Percentiles rank a stretch among this genome's conserved stretches.
These are phyloP conservation scores for Leishmania braziliensis DNA, from an alignment of 208 protist genomes.

Conservation along the genomic window DNA sequence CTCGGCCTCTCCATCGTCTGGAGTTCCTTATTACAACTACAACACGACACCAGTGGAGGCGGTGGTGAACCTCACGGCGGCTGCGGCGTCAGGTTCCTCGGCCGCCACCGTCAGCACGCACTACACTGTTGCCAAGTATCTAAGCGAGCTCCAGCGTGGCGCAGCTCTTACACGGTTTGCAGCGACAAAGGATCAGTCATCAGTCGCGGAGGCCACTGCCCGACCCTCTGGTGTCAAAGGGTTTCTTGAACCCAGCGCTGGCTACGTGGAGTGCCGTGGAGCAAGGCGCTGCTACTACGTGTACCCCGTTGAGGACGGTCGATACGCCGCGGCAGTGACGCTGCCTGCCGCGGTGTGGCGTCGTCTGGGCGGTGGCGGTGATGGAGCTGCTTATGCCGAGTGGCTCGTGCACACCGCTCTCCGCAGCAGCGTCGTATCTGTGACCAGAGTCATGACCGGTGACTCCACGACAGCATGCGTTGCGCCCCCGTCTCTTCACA, in stretches of 20 bases:
- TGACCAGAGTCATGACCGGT: not conserved
- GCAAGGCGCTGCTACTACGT: conserved; percentile 43
- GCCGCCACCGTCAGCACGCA: not conserved
- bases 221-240: not conserved
- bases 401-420: conserved; percentile 53
- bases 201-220: not conserved
- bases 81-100: not conserved
- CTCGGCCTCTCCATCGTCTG: not conserved
- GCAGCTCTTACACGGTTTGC: not conserved
- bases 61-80: conserved; percentile 5
- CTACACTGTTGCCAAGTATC: conserved; percentile 9
- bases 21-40: not conserved
- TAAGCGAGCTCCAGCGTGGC: conserved; percentile 6
- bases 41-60: conserved; percentile 1
- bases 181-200: not conserved
- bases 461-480: not conserved
- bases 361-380: conserved; percentile 33
- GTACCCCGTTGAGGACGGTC: conserved; percentile 52
- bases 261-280: conserved; percentile 18
- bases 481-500: conserved; percentile 49
- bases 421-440: conserved; percentile 29
- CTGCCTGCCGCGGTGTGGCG: conserved; percentile 48
- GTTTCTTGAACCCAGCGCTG: conserved; percentile 4
- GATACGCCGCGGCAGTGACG: conserved; percentile 41
- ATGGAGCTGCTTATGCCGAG: conserved; percentile 21